Conservation (phyloP, 2,329 filamentous ascomycete genomes). For the Aspergillus sp. region DNA sequence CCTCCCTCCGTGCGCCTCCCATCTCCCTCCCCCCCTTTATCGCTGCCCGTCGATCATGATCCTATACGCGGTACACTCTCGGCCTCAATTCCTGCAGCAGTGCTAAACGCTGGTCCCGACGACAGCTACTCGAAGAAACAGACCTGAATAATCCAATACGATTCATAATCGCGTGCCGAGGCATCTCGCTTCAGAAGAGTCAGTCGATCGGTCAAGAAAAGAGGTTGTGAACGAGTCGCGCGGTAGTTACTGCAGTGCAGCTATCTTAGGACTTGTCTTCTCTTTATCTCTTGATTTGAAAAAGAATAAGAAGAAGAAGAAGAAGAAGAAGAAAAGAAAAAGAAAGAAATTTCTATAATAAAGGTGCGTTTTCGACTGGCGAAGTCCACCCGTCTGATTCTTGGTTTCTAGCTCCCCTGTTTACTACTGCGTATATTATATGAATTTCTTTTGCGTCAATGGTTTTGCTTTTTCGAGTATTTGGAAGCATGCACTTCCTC, state of each 20-base stretch:
- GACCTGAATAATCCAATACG: background rate
- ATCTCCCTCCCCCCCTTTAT: conserved; percentile 3
- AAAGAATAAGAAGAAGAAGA: conserved; percentile 2
- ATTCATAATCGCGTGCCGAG: background rate
- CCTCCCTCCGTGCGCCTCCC: background rate
- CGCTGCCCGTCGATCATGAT: conserved; percentile 19
- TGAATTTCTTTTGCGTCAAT: conserved; percentile 5
- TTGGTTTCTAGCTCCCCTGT: background rate
- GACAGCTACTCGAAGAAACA: background rate
- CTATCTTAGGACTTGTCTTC: conserved; percentile 11
- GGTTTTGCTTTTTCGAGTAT: conserved; percentile 10
- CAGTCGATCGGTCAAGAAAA: no score
- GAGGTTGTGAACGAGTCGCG: no score
- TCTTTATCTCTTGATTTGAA: conserved; percentile 8
- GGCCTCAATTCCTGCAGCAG: conserved; percentile 16
- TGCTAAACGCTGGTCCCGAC: conserved; percentile 12
- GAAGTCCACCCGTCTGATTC: background rate
- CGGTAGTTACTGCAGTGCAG: conserved; percentile 24
- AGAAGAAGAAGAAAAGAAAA: background rate
- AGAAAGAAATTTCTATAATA: conserved; percentile 2
- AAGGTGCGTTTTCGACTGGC: no score
- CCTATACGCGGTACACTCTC: conserved; percentile 10
- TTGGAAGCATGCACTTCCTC: conserved; percentile 8
- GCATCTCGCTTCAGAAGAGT: background rate
- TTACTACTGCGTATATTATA: no score